Percentiles rank a stretch among this genome's conserved stretches.
Evolutionary conservation across 768 basidiomycete species (phyloP).

Genomic region (Termitomyces sp.): DNA sequence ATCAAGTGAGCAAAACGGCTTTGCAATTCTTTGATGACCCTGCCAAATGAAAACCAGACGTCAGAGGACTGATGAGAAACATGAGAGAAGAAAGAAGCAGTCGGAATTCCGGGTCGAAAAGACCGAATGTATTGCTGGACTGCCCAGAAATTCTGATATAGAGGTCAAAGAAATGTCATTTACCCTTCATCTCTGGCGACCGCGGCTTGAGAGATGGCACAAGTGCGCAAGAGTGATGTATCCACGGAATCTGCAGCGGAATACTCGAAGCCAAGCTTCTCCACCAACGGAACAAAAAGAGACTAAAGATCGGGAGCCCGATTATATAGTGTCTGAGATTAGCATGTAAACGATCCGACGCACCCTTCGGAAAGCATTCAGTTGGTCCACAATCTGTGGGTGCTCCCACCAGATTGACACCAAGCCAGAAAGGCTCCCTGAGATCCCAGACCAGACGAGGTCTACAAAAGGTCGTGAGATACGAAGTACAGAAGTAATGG

Average conservation of each 20-base stretch:
- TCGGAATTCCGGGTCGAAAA: not conserved
- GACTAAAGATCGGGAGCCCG: conserved; percentile 28
- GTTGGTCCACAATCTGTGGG: conserved; percentile 37
- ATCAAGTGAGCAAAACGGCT: conserved; percentile 67
- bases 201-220: conserved; percentile 54
- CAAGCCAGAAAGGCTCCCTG: conserved; percentile 47
- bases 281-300: conserved; percentile 70
- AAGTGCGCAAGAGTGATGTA: conserved; percentile 65
- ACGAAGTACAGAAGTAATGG: not conserved
- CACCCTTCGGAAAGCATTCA: conserved; percentile 61
- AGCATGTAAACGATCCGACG: conserved; percentile 14
- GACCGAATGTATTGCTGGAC: not conserved
- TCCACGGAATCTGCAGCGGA: conserved; percentile 59
- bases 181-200: conserved; percentile 20
- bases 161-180: conserved; percentile 4
- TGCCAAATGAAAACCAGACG: conserved; percentile 20
- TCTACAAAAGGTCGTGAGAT: conserved; percentile 32
- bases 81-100: not conserved
- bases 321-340: not conserved
- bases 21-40: conserved; percentile 69
- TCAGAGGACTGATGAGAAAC: conserved; percentile 1
- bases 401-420: conserved; percentile 83
- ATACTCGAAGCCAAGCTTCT: conserved; percentile 77
- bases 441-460: conserved; percentile 76
- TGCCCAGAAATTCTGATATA: not conserved